These are phyloP conservation scores for Avena sativa DNA, from an alignment of 176 grass and related monocot genomes.

Conservation along the genomic window DNA sequence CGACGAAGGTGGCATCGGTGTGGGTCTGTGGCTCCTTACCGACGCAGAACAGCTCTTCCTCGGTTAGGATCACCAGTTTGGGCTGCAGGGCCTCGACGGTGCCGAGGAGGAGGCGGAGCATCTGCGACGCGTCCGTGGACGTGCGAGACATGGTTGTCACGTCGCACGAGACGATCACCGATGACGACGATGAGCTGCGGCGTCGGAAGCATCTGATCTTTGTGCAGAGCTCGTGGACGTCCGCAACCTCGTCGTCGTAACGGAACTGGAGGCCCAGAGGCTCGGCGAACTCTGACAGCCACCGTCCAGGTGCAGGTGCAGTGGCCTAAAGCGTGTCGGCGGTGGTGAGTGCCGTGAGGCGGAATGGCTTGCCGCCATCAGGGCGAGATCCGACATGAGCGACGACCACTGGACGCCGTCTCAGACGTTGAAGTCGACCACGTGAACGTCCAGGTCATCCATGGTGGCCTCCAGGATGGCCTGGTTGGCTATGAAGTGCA, in stretches of 20 bases:
- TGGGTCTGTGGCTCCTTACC: neutral
- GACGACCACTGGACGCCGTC: conserved; percentile 63
- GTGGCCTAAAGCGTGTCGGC: too few relatives aligned
- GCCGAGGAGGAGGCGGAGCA: conserved; percentile 15
- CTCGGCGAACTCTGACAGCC: conserved; percentile 51
- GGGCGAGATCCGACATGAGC: conserved; percentile 51
- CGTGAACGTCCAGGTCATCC: conserved; percentile 40
- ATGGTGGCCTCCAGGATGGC: conserved; percentile 64
- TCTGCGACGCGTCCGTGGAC: conserved; percentile 16
- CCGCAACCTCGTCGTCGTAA: neutral
- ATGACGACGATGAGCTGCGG: neutral
- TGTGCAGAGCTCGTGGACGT: conserved; percentile 19
- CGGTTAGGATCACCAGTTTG: conserved; percentile 53
- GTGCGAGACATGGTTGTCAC: conserved; percentile 7
- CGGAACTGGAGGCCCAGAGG: conserved; percentile 39
- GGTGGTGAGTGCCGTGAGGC: conserved; percentile 31
- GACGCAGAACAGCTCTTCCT: conserved; percentile 39
- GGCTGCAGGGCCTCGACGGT: conserved; percentile 21
- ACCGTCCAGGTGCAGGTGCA: conserved; percentile 15
- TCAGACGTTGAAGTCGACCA: conserved; percentile 53
- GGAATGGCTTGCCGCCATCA: conserved; percentile 31
- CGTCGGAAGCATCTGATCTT: neutral
- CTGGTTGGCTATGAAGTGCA: conserved; percentile 83
- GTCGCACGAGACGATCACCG: conserved; percentile 44
- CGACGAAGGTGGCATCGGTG: conserved; percentile 14